These are phyloP conservation scores for Senecio squalidus DNA, from an alignment of 140 eudicot genomes.

Conservation along the genomic window DNA sequence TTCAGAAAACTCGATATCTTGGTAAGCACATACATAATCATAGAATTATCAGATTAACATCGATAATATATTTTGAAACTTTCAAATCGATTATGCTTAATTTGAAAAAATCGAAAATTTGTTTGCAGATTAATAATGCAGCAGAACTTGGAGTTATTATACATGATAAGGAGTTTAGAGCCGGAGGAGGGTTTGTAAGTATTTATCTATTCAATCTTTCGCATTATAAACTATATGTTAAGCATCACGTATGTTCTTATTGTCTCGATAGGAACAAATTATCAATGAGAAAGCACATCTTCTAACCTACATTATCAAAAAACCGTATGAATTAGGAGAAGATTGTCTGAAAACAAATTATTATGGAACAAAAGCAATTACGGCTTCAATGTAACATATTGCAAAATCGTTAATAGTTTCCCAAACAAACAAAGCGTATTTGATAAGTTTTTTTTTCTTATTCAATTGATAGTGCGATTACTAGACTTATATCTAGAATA, in stretches of 20 bases:
- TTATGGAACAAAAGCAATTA: not conserved
- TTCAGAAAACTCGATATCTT: too few relatives aligned
- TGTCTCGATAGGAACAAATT: not conserved
- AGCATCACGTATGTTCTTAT: not conserved
- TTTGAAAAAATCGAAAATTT: too few relatives aligned
- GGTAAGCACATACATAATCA: too few relatives aligned
- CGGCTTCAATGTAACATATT: too few relatives aligned
- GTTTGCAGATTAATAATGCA: constrained; percentile 4
- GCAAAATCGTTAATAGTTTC: too few relatives aligned
- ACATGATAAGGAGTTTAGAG: constrained; percentile 10
- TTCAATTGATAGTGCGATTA: too few relatives aligned
- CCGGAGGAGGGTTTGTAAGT: constrained; percentile 14
- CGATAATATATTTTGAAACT: too few relatives aligned
- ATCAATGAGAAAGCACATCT: not conserved
- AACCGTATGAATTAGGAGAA: not conserved
- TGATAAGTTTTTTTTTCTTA: not conserved
- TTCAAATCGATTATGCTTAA: too few relatives aligned
- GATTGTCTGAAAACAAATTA: not conserved
- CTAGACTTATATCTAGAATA: not conserved
- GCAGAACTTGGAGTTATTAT: not conserved
- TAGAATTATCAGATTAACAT: too few relatives aligned
- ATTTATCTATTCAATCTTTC: not conserved
- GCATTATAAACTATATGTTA: not conserved
- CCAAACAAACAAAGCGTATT: not conserved
- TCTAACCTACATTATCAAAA: not conserved